These are phyloP conservation scores for Dictyostelium intermedium DNA, from an alignment of 78 protist species.

Conservation along the genomic window DNA sequence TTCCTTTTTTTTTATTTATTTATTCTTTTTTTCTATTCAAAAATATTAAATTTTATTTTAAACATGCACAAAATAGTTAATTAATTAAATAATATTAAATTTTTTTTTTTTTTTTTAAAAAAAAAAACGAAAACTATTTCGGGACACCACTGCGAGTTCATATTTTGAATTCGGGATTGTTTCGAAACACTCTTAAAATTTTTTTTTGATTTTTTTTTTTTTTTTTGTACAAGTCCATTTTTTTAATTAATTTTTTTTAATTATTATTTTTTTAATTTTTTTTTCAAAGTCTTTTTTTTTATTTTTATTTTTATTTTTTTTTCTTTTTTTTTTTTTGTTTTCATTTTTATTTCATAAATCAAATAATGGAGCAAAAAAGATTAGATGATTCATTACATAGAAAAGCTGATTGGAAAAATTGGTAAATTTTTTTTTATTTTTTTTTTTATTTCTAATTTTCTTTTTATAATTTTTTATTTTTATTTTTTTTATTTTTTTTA, in stretches of 20 bases:
- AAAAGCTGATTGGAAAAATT: conserved; percentile 61
- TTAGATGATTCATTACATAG: conserved; percentile 30
- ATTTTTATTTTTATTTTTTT: not conserved
- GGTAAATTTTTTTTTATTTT: not conserved
- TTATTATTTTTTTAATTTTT: not conserved
- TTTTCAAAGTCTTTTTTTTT: not conserved
- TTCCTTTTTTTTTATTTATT: too few relatives aligned
- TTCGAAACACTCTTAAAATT: not conserved
- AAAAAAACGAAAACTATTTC: not conserved
- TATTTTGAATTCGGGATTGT: not conserved
- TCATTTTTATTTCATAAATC: not conserved
- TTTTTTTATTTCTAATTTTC: not conserved
- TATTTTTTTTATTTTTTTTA: not conserved
- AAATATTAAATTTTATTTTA: too few relatives aligned
- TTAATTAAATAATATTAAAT: too few relatives aligned
- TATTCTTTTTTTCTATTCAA: too few relatives aligned
- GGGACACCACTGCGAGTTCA: not conserved
- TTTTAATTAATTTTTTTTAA: too few relatives aligned
- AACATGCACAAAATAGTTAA: too few relatives aligned
- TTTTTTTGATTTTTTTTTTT: too few relatives aligned
- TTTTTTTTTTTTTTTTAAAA: too few relatives aligned
- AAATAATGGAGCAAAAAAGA: conserved; percentile 17
- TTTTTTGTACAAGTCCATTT: not conserved
- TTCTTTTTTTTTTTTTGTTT: not conserved
- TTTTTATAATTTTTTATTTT: not conserved